Conservation (phyloP, 2,329 filamentous ascomycete species). For the Parastagonospora nodorum region DNA sequence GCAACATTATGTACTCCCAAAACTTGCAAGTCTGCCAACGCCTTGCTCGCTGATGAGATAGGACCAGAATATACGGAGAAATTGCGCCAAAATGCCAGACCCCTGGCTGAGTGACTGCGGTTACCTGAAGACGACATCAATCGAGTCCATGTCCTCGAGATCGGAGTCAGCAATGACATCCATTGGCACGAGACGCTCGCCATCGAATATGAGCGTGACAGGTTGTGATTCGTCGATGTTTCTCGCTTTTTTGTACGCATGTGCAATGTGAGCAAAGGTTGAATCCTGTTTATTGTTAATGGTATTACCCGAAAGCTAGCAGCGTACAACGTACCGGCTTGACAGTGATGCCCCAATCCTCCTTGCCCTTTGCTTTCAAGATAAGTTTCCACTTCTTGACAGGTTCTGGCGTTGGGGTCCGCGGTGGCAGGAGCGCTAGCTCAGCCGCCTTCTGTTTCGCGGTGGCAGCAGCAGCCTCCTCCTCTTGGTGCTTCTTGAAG, state of each 20-base stretch:
- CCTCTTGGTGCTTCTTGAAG: slow-evolving; percentile 58
- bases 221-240: slow-evolving; percentile 30
- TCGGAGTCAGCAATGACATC: slow-evolving; percentile 40
- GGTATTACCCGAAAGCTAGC: neutral
- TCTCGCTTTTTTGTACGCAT: slow-evolving; percentile 32
- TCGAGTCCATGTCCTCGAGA: slow-evolving; percentile 43
- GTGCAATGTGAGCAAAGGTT: slow-evolving; percentile 35
- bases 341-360: slow-evolving; percentile 58
- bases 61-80: neutral
- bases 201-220: slow-evolving; percentile 45
- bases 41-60: too few relatives aligned
- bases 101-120: neutral
- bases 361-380: slow-evolving; percentile 57
- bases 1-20: too few relatives aligned
- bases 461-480: slow-evolving; percentile 31
- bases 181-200: slow-evolving; percentile 41
- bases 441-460: slow-evolving; percentile 47
- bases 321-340: slow-evolving; percentile 47
- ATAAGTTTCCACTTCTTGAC: slow-evolving; percentile 45
- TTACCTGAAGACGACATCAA: slow-evolving; percentile 46
- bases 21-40: too few relatives aligned
- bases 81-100: neutral
- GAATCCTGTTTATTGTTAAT: slow-evolving; percentile 26
- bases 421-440: slow-evolving; percentile 19
- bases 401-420: slow-evolving; percentile 23